Evolutionary conservation across 2,329 filamentous ascomycete species (phyloP).

Genomic region (Trichoderma simmonsii): DNA sequence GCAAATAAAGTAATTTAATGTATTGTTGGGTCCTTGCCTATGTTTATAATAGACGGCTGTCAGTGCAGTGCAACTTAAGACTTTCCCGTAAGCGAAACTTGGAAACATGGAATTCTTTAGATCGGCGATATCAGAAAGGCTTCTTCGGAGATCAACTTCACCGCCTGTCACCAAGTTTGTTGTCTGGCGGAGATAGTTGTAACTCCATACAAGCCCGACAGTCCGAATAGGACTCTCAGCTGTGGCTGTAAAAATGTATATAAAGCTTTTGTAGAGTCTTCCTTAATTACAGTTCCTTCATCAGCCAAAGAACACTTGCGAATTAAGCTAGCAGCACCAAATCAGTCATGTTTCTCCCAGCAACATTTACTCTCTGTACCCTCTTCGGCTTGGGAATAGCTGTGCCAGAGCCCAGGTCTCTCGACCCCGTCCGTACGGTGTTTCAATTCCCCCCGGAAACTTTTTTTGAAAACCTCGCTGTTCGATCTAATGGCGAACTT

Average conservation of each 20-base stretch:
- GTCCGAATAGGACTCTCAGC: not conserved
- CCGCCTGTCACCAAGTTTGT: not conserved
- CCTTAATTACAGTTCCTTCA: not conserved
- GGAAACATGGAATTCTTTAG: not conserved
- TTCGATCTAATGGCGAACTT: not conserved
- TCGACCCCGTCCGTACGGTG: not conserved
- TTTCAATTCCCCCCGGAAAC: not conserved
- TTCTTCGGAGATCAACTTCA: not conserved
- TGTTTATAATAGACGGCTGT: not conserved
- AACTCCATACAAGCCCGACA: not conserved
- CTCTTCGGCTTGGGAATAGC: not conserved
- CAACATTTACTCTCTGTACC: not conserved
- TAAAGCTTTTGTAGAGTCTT: not conserved
- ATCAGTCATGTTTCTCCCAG: not conserved
- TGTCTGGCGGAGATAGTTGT: not conserved
- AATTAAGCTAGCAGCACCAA: not conserved
- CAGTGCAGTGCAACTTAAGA: too few relatives aligned
- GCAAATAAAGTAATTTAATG: not conserved
- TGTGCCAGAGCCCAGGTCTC: not conserved
- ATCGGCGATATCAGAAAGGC: not conserved
- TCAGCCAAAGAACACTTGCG: not conserved
- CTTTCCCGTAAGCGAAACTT: not conserved
- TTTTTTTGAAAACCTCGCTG: not conserved
- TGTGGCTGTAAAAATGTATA: not conserved
- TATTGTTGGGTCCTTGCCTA: not conserved